Evolutionary conservation across 345 rosid genomes (phyloP).

Genomic region (Ceriops tagal): DNA sequence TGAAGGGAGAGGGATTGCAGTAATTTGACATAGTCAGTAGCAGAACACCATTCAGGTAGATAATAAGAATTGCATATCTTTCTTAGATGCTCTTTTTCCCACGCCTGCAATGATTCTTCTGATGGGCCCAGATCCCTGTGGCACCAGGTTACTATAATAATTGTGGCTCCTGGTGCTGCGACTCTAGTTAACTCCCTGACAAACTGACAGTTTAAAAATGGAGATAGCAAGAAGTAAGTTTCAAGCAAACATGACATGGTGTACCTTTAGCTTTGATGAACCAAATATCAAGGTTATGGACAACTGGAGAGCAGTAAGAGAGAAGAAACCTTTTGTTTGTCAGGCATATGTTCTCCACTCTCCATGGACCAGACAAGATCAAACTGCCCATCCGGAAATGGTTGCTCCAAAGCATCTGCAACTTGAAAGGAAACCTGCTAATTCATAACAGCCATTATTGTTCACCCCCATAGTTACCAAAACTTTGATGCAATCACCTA

Average conservation of each 20-base stretch:
- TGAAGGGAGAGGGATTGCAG: slow-evolving; percentile 52
- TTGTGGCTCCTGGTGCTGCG: slow-evolving; percentile 74
- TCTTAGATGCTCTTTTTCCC: slow-evolving; percentile 64
- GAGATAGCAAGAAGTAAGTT: background rate
- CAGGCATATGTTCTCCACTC: slow-evolving; percentile 97
- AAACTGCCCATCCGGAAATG: slow-evolving; percentile 73
- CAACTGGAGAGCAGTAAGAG: background rate
- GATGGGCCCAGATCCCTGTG: slow-evolving; percentile 63
- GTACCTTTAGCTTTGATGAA: background rate
- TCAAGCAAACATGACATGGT: background rate
- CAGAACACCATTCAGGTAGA: slow-evolving; percentile 89
- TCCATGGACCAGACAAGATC: slow-evolving; percentile 97
- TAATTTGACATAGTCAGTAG: slow-evolving; percentile 62
- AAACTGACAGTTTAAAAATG: slow-evolving; percentile 44
- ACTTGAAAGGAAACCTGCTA: slow-evolving; percentile 73
- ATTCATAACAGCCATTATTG: background rate
- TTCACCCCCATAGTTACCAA: background rate
- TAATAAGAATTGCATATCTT: slow-evolving; percentile 70
- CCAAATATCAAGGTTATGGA: background rate
- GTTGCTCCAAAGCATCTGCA: slow-evolving; percentile 86
- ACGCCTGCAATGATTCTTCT: slow-evolving; percentile 59
- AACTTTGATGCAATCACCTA: background rate
- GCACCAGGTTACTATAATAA: slow-evolving; percentile 93
- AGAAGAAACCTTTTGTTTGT: slow-evolving; percentile 58
- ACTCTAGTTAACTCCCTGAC: slow-evolving; percentile 74